Conservation (phyloP, 2,329 filamentous ascomycete species). For the Exophiala sp. region DNA sequence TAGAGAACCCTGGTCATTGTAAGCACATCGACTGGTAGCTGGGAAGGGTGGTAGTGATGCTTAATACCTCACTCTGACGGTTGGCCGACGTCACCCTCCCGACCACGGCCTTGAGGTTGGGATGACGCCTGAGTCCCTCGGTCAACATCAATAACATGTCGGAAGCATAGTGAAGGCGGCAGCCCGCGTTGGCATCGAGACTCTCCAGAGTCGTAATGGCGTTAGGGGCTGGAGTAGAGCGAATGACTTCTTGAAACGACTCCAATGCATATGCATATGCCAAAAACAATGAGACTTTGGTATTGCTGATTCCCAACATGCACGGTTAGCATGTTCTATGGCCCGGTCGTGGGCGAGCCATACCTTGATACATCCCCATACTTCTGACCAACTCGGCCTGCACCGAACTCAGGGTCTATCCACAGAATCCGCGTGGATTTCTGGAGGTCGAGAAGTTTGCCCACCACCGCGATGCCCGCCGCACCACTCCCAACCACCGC, state of each 20-base stretch:
- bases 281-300: slow-evolving; percentile 55
- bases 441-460: slow-evolving; percentile 55
- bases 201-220: slow-evolving; percentile 49
- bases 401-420: slow-evolving; percentile 54
- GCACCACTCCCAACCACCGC: slow-evolving; percentile 56
- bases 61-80: slow-evolving; percentile 7
- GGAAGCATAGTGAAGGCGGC: slow-evolving; percentile 52
- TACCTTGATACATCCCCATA: slow-evolving; percentile 57
- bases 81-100: slow-evolving; percentile 36
- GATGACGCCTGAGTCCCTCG: slow-evolving; percentile 36
- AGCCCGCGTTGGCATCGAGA: slow-evolving; percentile 53
- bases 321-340: not conserved
- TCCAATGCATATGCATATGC: slow-evolving; percentile 51
- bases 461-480: slow-evolving; percentile 55
- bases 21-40: not conserved
- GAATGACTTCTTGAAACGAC: slow-evolving; percentile 49
- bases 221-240: slow-evolving; percentile 47
- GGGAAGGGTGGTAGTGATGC: not conserved
- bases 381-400: slow-evolving; percentile 47
- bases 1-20: slow-evolving; percentile 25
- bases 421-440: slow-evolving; percentile 49
- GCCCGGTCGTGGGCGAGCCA: too few relatives aligned
- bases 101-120: slow-evolving; percentile 33
- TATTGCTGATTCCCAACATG: slow-evolving; percentile 45
- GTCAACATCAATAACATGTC: slow-evolving; percentile 49